Evolutionary conservation across 345 rosid species (phyloP).

Genomic region (Lenwebbia sp.): DNA sequence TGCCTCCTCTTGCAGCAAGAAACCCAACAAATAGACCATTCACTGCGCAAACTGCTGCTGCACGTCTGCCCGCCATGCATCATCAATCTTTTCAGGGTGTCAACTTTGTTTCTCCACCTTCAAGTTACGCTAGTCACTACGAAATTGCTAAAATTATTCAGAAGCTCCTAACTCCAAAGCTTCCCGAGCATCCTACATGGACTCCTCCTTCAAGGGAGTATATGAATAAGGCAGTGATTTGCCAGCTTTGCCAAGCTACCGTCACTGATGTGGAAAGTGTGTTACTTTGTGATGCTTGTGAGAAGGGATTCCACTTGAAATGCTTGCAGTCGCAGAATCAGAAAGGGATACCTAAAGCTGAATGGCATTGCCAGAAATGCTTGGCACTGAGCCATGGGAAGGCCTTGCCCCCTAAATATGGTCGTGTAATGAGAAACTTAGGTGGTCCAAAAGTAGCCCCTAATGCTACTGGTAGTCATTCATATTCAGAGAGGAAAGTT

Average conservation of each 20-base stretch:
- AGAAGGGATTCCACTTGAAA: slow-evolving; percentile 80
- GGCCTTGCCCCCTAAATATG: slow-evolving; percentile 84
- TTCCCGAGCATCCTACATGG: slow-evolving; percentile 65
- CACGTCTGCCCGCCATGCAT: slow-evolving; percentile 27
- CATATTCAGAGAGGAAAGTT: slow-evolving; percentile 45
- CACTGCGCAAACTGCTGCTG: slow-evolving; percentile 36
- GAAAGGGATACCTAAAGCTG: slow-evolving; percentile 67
- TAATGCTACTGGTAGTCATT: slow-evolving; percentile 28
- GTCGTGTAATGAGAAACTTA: slow-evolving; percentile 67
- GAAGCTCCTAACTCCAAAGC: slow-evolving; percentile 49
- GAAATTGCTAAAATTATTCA: slow-evolving; percentile 71
- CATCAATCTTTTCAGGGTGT: slow-evolving; percentile 53
- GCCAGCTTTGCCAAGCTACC: slow-evolving; percentile 59
- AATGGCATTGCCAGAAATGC: slow-evolving; percentile 92
- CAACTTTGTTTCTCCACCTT: slow-evolving; percentile 29
- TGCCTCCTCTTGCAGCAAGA: slow-evolving; percentile 33
- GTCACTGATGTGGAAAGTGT: slow-evolving; percentile 71
- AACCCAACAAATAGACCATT: slow-evolving; percentile 55
- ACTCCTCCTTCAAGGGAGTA: slow-evolving; percentile 91
- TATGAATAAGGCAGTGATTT: slow-evolving; percentile 59
- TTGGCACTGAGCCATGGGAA: slow-evolving; percentile 57
- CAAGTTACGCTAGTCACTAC: slow-evolving; percentile 31
- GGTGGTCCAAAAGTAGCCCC: slow-evolving; percentile 41
- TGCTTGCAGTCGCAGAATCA: slow-evolving; percentile 57
- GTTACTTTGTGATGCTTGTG: slow-evolving; percentile 85